phyloP scores from a whole-genome alignment of 2,329 filamentous ascomycete genomes.

The Podosphaera leucotricha region DNA sequence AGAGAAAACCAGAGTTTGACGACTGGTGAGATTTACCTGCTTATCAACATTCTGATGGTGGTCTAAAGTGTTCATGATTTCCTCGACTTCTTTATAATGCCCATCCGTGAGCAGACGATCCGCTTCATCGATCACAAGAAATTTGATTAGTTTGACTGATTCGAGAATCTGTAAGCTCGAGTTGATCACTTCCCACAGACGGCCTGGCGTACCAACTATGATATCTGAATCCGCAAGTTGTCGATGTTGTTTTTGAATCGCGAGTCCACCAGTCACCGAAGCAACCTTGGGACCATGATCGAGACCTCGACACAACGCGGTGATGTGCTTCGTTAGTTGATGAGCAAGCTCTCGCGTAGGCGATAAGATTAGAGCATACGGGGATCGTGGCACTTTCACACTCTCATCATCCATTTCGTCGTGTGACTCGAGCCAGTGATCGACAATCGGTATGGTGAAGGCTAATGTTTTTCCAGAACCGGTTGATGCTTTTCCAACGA shows the following conservation, averaged over 20 bases:
- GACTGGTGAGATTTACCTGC: conserved; percentile 21
- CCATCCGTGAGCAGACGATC: conserved; percentile 80
- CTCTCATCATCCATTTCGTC: conserved; percentile 19
- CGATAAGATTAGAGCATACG: conserved; percentile 61
- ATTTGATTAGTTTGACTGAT: conserved; percentile 50
- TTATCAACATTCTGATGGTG: conserved; percentile 28
- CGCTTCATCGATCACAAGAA: conserved; percentile 81
- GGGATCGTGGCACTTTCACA: conserved; percentile 20
- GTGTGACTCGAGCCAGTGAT: conserved; percentile 43
- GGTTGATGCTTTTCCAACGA: conserved; percentile 88
- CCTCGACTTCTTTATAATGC: conserved; percentile 81
- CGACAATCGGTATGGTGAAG: conserved; percentile 81
- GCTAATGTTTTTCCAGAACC: conserved; percentile 93
- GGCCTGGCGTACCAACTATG: conserved; percentile 77
- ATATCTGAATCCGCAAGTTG: conserved; percentile 69
- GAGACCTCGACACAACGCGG: conserved; percentile 41
- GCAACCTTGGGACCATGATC: conserved; percentile 47
- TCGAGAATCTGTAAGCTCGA: conserved; percentile 44
- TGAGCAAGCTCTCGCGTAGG: conserved; percentile 87
- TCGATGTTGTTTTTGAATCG: conserved; percentile 83
- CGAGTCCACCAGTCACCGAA: conserved; percentile 75
- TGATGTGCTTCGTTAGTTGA: conserved; percentile 68
- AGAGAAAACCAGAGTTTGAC: conserved; percentile 89
- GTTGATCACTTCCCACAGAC: conserved; percentile 83
- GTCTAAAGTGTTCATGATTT: conserved; percentile 66